phyloP scores from a whole-genome alignment of 306 rosid species.

The Delonix regia region DNA sequence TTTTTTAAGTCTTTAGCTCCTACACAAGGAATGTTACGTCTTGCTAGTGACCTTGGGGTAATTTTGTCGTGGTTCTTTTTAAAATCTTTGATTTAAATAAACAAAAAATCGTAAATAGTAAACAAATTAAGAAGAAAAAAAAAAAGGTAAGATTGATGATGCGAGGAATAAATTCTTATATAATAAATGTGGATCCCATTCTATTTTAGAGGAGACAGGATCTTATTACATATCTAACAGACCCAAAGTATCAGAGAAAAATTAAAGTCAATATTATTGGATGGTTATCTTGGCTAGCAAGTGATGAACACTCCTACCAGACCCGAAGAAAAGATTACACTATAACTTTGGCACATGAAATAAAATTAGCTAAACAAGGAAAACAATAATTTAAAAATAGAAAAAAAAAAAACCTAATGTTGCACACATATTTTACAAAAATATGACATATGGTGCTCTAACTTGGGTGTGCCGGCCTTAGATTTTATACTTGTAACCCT shows the following conservation, averaged over 20 bases:
- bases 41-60: too few species aligned
- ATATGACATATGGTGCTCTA: conserved; percentile 21
- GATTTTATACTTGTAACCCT: conserved; percentile 49
- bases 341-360: conserved; percentile 10
- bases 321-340: neutral
- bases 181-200: neutral
- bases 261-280: neutral
- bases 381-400: neutral
- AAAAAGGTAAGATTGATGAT: too few species aligned
- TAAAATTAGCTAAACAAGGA: conserved; percentile 9
- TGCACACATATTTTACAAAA: conserved; percentile 36
- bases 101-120: too few species aligned
- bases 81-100: too few species aligned
- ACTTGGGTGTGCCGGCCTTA: neutral
- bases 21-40: too few species aligned
- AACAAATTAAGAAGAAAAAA: too few species aligned
- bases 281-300: neutral
- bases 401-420: neutral
- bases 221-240: neutral
- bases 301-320: neutral
- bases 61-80: too few species aligned
- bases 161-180: too few species aligned
- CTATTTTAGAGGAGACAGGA: neutral
- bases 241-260: neutral
- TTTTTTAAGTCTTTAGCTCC: too few species aligned